These are phyloP conservation scores for Rosa hybrid DNA, from an alignment of 331 rosid species.

Conservation along the genomic window DNA sequence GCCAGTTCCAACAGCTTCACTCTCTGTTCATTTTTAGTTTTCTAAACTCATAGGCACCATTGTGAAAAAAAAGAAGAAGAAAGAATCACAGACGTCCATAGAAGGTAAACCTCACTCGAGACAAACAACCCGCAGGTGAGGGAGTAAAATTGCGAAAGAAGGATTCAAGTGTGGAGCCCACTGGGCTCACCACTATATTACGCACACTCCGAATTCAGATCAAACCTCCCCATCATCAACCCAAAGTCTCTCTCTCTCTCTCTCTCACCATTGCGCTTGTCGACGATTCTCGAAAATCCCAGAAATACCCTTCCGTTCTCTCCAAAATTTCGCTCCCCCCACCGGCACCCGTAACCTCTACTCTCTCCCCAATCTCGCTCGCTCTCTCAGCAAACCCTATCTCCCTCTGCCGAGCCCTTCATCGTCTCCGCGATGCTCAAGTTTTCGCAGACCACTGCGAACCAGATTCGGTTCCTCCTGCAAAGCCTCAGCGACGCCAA, in stretches of 20 bases:
- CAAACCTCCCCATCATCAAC: neutral
- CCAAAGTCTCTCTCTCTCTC: neutral
- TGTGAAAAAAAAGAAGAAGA: too few relatives aligned
- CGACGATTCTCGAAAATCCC: constrained; percentile 21
- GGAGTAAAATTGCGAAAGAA: neutral
- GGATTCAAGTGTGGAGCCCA: neutral
- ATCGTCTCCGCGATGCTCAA: constrained; percentile 46
- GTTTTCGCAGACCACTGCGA: constrained; percentile 60
- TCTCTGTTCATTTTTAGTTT: too few relatives aligned
- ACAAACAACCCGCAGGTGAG: constrained; percentile 10
- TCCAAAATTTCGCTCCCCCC: constrained; percentile 3
- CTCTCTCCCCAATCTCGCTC: constrained; percentile 3
- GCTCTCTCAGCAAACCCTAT: constrained; percentile 44
- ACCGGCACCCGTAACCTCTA: neutral
- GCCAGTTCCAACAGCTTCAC: too few relatives aligned
- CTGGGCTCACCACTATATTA: neutral
- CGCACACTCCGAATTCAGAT: neutral
- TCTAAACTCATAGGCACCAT: too few relatives aligned
- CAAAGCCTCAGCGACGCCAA: constrained; percentile 69
- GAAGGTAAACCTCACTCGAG: too few relatives aligned
- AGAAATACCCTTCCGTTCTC: neutral
- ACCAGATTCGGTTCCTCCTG: constrained; percentile 87
- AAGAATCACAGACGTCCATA: too few relatives aligned
- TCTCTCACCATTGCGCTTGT: neutral
- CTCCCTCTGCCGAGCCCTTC: neutral